Conservation (phyloP, 768 basidiomycete species). For the Phylloporus sp. region DNA sequence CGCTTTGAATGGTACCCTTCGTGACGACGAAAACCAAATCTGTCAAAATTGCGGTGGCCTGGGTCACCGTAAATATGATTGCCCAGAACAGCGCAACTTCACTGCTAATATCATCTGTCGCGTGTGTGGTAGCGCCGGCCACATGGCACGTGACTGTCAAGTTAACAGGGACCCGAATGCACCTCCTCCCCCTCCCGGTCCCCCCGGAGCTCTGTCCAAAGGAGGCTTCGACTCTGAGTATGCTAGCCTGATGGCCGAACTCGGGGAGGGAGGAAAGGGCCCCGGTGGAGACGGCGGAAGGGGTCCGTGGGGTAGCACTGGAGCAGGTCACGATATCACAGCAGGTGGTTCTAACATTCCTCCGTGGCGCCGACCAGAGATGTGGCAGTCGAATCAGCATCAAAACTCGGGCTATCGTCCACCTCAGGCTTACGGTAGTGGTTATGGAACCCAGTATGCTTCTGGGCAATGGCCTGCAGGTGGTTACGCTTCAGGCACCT, state of each 20-base stretch:
- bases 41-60: constrained; percentile 95
- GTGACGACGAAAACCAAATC: constrained; percentile 98
- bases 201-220: constrained; percentile 41
- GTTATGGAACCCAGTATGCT: constrained; percentile 42
- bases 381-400: constrained; percentile 64
- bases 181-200: constrained; percentile 40
- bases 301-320: constrained; percentile 60
- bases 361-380: constrained; percentile 88
- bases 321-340: constrained; percentile 53
- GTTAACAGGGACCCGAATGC: constrained; percentile 88
- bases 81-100: constrained; percentile 96
- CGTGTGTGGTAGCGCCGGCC: constrained; percentile 95
- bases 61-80: constrained; percentile 98
- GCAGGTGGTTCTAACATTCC: constrained; percentile 72
- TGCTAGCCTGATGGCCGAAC: constrained; percentile 94
- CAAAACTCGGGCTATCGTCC: constrained; percentile 62
- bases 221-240: constrained; percentile 97
- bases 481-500: constrained; percentile 29
- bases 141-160: constrained; percentile 98
- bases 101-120: constrained; percentile 99
- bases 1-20: constrained; percentile 95
- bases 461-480: constrained; percentile 35
- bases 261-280: constrained; percentile 75
- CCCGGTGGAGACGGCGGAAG: constrained; percentile 49
- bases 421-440: constrained; percentile 54